Percentiles rank a stretch among this genome's conserved stretches.
Evolutionary conservation across 2,329 filamentous ascomycete species (phyloP).

Genomic region (Clarireedia sp.): DNA sequence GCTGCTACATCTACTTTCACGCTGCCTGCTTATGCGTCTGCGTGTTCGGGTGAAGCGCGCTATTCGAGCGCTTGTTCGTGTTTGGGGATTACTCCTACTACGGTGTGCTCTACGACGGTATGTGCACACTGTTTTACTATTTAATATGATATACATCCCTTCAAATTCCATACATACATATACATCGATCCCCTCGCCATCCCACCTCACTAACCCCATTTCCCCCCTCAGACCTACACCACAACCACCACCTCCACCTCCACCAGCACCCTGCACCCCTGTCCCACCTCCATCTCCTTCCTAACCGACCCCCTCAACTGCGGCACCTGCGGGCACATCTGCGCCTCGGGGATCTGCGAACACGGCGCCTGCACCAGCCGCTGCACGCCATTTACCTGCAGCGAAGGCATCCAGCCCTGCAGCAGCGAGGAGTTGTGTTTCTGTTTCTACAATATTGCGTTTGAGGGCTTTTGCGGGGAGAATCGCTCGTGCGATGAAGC

Average conservation of each 20-base stretch:
- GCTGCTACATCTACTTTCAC: background rate
- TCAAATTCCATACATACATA: too few relatives aligned
- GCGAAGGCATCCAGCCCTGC: constrained; percentile 5
- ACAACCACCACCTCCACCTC: background rate
- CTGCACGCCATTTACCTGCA: background rate
- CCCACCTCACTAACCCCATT: background rate
- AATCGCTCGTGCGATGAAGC: background rate
- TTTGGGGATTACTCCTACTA: constrained; percentile 5
- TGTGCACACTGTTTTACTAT: background rate
- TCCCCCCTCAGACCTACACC: background rate
- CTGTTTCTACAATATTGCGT: constrained; percentile 1
- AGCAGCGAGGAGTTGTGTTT: background rate
- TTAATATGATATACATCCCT: background rate
- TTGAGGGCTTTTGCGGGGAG: constrained; percentile 2
- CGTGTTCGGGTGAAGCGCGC: background rate
- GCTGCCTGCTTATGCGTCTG: constrained; percentile 9
- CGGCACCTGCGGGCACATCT: constrained; percentile 4
- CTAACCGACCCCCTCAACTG: background rate
- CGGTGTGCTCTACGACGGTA: background rate
- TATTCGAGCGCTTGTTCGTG: constrained; percentile 12
- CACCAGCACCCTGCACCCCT: too few relatives aligned
- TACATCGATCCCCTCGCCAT: background rate
- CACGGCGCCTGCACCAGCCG: constrained; percentile 3
- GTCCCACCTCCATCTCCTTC: background rate
- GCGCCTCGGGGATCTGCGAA: constrained; percentile 6